phyloP scores from a whole-genome alignment of 2,329 filamentous ascomycete species.

The Aspergillus transmontanensis region DNA sequence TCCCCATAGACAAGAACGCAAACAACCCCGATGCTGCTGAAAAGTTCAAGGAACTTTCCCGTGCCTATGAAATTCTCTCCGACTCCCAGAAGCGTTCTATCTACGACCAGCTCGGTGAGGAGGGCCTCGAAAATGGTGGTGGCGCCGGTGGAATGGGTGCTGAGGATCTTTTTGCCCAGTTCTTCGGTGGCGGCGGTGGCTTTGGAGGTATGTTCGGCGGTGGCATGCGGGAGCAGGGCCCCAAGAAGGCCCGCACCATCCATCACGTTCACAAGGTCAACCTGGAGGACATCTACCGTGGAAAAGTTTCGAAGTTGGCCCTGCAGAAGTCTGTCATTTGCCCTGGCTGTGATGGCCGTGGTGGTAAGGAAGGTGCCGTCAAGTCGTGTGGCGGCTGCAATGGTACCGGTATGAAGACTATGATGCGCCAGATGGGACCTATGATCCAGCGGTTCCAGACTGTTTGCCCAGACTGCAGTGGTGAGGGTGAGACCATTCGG shows the following conservation, averaged over 20 bases:
- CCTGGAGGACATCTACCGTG: constrained; percentile 95
- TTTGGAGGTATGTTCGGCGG: constrained; percentile 78
- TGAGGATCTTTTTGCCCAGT: constrained; percentile 94
- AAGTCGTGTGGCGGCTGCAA: constrained; percentile 90
- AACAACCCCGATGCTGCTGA: constrained; percentile 91
- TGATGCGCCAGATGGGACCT: constrained; percentile 99
- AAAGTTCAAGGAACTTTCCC: constrained; percentile 97
- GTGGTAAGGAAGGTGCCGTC: constrained; percentile 97
- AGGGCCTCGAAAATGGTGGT: constrained; percentile 85
- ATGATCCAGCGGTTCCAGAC: constrained; percentile 99
- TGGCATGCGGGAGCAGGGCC: constrained; percentile 77
- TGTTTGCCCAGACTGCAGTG: constrained; percentile 96
- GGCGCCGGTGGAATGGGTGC: constrained; percentile 86
- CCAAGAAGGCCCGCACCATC: constrained; percentile 91
- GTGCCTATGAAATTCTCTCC: constrained; percentile 92
- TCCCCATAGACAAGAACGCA: constrained; percentile 81
- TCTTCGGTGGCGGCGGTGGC: constrained; percentile 79
- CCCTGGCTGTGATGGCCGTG: constrained; percentile 87
- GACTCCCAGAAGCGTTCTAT: constrained; percentile 87
- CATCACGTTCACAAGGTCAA: constrained; percentile 98
- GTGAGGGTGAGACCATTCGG: constrained; percentile 93
- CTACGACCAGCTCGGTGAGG: constrained; percentile 98
- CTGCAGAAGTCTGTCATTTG: constrained; percentile 98
- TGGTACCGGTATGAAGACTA: constrained; percentile 97
- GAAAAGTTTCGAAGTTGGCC: constrained; percentile 96